Evolutionary conservation across 1,139 yeast species (phyloP).

Genomic region (Scheffersomyces cryptocercus): DNA sequence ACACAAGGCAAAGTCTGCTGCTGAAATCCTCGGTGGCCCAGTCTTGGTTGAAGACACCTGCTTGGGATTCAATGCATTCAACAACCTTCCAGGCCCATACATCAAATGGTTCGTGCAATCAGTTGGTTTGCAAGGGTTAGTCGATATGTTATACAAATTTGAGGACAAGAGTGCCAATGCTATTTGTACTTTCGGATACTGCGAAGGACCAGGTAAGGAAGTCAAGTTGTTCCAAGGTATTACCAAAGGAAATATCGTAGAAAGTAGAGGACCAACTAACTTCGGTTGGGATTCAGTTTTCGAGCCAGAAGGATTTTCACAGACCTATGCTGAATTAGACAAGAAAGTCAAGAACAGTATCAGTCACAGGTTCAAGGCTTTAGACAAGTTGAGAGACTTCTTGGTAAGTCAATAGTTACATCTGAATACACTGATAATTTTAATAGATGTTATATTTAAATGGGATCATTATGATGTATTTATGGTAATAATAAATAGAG

Average conservation of each 20-base stretch:
- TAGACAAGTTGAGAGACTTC: slow-evolving; percentile 66
- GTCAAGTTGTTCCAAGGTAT: slow-evolving; percentile 82
- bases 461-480: slow-evolving; percentile 1
- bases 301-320: slow-evolving; percentile 66
- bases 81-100: slow-evolving; percentile 87
- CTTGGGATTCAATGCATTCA: slow-evolving; percentile 76
- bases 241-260: slow-evolving; percentile 78
- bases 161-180: slow-evolving; percentile 87
- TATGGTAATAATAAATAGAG: not conserved
- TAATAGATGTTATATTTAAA: not conserved
- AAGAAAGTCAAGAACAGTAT: slow-evolving; percentile 73
- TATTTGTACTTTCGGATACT: slow-evolving; percentile 88
- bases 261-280: slow-evolving; percentile 70
- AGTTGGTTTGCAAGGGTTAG: slow-evolving; percentile 73
- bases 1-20: slow-evolving; percentile 81
- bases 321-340: slow-evolving; percentile 93
- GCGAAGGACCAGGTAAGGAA: slow-evolving; percentile 75
- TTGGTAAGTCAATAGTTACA: slow-evolving; percentile 30
- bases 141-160: slow-evolving; percentile 74
- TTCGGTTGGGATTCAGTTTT: slow-evolving; percentile 97
- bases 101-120: slow-evolving; percentile 84
- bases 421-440: not conserved
- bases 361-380: slow-evolving; percentile 85
- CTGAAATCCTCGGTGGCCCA: slow-evolving; percentile 60
- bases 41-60: slow-evolving; percentile 96